Evolutionary conservation across 495 filamentous ascomycete genomes (phyloP).

Genomic region (Lasiosphaeria ovina): DNA sequence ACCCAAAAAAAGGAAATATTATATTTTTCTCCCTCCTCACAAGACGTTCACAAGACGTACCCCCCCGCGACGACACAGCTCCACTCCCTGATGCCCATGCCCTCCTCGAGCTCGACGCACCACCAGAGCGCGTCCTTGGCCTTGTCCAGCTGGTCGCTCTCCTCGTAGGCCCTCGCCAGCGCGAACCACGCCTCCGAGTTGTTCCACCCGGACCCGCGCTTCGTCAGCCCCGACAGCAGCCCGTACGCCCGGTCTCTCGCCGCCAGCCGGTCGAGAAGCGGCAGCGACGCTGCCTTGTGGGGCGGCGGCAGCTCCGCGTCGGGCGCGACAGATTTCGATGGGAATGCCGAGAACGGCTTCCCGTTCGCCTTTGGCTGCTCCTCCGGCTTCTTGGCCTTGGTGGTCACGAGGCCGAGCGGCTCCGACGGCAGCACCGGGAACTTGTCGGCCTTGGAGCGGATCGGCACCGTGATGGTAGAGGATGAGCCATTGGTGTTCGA

Average conservation of each 20-base stretch:
- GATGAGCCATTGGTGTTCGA: slow-evolving; percentile 7
- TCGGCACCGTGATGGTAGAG: slow-evolving; percentile 13
- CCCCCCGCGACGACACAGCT: slow-evolving; percentile 52
- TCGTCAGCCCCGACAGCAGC: slow-evolving; percentile 76
- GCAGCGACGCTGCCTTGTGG: slow-evolving; percentile 52
- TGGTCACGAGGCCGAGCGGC: slow-evolving; percentile 41
- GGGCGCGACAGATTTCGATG: slow-evolving; percentile 18
- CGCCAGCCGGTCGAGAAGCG: slow-evolving; percentile 71
- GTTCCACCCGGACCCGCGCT: slow-evolving; percentile 87
- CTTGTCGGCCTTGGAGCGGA: slow-evolving; percentile 15
- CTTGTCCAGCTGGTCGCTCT: slow-evolving; percentile 76
- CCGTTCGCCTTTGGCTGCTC: slow-evolving; percentile 1
- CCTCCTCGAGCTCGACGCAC: slow-evolving; percentile 73
- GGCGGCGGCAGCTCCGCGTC: slow-evolving; percentile 40
- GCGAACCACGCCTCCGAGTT: slow-evolving; percentile 91
- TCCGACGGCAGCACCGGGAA: slow-evolving; percentile 32
- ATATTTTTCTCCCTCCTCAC: background rate
- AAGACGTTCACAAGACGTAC: slow-evolving; percentile 47
- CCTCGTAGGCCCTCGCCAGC: slow-evolving; percentile 81
- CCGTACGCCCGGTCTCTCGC: slow-evolving; percentile 83
- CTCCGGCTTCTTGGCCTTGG: slow-evolving; percentile 8
- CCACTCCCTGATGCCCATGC: slow-evolving; percentile 60
- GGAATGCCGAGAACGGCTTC: slow-evolving; percentile 6
- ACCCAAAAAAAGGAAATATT: too few relatives aligned
- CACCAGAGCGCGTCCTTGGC: slow-evolving; percentile 76